Conservation (phyloP, 345 rosid species). For the Mangifera indica region DNA sequence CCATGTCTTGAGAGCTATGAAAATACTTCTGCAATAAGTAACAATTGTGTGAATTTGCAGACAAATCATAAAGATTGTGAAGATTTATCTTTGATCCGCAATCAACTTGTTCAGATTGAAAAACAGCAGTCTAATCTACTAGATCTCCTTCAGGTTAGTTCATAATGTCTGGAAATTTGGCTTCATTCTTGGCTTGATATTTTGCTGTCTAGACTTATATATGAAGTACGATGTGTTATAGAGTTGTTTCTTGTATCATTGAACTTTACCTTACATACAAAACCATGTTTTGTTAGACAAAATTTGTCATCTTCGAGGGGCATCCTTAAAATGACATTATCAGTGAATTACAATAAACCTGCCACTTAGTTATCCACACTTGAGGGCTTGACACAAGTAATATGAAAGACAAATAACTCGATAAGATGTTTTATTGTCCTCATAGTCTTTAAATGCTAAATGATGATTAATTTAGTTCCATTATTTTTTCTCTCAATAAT, state of each 20-base stretch:
- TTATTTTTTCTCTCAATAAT: not conserved
- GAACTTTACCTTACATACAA: not conserved
- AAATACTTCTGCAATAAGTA: conserved; percentile 37
- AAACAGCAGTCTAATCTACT: conserved; percentile 84
- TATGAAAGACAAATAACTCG: not conserved
- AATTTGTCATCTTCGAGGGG: not conserved
- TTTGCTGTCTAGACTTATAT: not conserved
- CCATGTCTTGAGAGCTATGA: conserved; percentile 40
- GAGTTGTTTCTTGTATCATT: conserved; percentile 4
- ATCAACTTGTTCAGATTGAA: conserved; percentile 88
- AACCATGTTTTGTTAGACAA: not conserved
- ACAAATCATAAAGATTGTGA: conserved; percentile 65
- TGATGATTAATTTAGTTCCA: not conserved
- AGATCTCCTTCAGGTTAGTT: conserved; percentile 88
- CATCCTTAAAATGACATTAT: not conserved
- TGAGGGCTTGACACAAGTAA: not conserved
- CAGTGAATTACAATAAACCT: not conserved
- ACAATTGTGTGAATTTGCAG: conserved; percentile 48
- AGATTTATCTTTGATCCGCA: conserved; percentile 71
- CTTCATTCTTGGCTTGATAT: conserved; percentile 2
- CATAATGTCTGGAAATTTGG: conserved; percentile 19
- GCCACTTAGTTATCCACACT: no score
- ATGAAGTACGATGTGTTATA: not conserved
- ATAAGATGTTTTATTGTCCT: not conserved
- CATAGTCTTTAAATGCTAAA: not conserved